Percentiles rank a stretch among this genome's conserved stretches.
Evolutionary conservation across 2,329 filamentous ascomycete species (phyloP).

Genomic region (Talaromyces piceae): DNA sequence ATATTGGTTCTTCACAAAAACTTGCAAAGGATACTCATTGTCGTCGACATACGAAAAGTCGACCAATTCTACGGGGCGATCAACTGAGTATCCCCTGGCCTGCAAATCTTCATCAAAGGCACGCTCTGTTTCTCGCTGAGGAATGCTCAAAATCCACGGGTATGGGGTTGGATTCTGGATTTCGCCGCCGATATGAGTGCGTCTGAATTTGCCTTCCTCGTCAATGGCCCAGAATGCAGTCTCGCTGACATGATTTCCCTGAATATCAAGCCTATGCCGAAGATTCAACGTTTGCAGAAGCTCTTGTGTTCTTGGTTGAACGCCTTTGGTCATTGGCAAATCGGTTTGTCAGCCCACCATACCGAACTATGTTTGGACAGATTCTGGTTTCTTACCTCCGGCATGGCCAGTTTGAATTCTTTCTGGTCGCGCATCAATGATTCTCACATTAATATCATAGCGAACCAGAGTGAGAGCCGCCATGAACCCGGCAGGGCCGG

Average conservation of each 20-base stretch:
- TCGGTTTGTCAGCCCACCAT: neutral
- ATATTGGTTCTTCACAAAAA: neutral
- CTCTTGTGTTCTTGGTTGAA: conserved; percentile 3
- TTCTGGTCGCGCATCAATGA: neutral
- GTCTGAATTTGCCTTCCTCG: neutral
- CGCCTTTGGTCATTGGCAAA: neutral
- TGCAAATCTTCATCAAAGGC: neutral
- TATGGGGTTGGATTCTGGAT: neutral
- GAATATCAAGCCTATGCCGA: neutral
- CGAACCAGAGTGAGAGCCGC: neutral
- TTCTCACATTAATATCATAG: neutral
- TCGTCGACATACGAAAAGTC: neutral
- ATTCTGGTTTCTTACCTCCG: neutral
- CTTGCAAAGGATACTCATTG: neutral
- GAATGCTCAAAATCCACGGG: neutral
- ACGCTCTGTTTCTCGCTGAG: neutral
- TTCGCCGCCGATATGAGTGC: neutral
- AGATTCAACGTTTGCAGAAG: conserved; percentile 1
- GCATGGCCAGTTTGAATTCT: neutral
- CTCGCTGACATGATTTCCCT: neutral
- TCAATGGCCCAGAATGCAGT: neutral
- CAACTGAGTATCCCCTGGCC: neutral
- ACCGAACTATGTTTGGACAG: neutral
- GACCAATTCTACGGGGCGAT: neutral
- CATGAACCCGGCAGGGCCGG: neutral